Percentiles rank a stretch among this genome's conserved stretches.
These are phyloP conservation scores for Scedosporium dehoogii DNA, from an alignment of 2,329 filamentous ascomycete genomes.

Conservation along the genomic window DNA sequence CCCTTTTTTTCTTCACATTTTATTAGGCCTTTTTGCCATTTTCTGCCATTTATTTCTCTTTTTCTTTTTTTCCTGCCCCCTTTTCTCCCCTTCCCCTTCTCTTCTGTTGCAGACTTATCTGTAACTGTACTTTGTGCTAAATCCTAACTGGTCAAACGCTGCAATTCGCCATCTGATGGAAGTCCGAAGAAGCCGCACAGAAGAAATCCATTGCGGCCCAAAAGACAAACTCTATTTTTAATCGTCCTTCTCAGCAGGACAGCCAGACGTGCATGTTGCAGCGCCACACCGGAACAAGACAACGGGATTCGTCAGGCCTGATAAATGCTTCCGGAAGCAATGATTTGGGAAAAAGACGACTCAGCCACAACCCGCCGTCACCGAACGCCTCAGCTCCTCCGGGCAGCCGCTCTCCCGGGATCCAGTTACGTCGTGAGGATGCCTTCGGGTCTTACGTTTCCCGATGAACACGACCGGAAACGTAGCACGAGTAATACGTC, in stretches of 20 bases:
- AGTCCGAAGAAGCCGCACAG: neutral
- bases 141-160: neutral
- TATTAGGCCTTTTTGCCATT: neutral
- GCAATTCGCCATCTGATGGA: neutral
- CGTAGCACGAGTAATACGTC: neutral
- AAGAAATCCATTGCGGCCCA: constrained; percentile 1
- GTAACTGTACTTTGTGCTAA: neutral
- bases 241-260: neutral
- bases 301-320: no score
- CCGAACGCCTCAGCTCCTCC: no score
- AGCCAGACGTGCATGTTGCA: neutral
- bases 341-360: no score
- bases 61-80: neutral
- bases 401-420: neutral
- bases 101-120: no score
- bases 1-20: no score
- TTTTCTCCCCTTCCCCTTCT: neutral
- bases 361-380: no score
- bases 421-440: neutral
- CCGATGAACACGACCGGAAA: neutral
- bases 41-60: neutral
- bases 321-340: no score
- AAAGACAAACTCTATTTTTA: neutral
- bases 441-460: neutral
- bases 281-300: neutral